These are phyloP conservation scores for Penicillium sp. DNA, from an alignment of 2,329 filamentous ascomycete species.

Conservation along the genomic window DNA sequence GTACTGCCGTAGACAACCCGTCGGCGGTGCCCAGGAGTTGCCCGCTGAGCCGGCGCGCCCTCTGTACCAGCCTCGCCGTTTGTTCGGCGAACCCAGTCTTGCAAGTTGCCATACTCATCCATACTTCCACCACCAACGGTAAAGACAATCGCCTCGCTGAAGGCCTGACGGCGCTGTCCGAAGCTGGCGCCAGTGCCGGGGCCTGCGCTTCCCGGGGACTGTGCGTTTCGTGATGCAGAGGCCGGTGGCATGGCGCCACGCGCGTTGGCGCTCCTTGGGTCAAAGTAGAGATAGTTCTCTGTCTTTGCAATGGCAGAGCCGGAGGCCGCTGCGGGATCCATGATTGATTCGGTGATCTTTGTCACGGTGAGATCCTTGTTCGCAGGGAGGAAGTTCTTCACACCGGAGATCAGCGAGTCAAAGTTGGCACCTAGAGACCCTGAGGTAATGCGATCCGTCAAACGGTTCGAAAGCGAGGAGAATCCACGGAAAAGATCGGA, in stretches of 20 bases:
- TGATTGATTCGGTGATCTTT: conserved; percentile 96
- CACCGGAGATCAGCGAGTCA: conserved; percentile 89
- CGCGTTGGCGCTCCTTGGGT: conserved; percentile 89
- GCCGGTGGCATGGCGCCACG: conserved; percentile 87
- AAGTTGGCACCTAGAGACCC: conserved; percentile 85
- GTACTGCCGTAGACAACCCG: conserved; percentile 95
- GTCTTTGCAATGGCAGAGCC: conserved; percentile 94
- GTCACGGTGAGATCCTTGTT: conserved; percentile 96
- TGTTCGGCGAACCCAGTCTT: conserved; percentile 89
- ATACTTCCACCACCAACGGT: conserved; percentile 95
- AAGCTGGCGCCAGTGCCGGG: conserved; percentile 80
- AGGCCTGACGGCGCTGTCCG: conserved; percentile 85
- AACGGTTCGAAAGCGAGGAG: conserved; percentile 83
- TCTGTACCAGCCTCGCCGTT: conserved; percentile 55
- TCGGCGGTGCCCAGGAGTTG: conserved; percentile 61
- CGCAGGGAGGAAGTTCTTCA: conserved; percentile 96
- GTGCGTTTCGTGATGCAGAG: conserved; percentile 52
- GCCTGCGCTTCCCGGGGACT: conserved; percentile 51
- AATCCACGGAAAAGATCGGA: conserved; percentile 88
- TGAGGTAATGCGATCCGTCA: conserved; percentile 93
- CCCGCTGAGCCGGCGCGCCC: conserved; percentile 32
- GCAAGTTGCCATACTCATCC: conserved; percentile 97
- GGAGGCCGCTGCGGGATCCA: conserved; percentile 89
- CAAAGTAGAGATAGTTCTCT: conserved; percentile 95
- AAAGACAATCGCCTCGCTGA: conserved; percentile 89